Evolutionary conservation across 129 eudicot genomes (phyloP).

Genomic region (Centella asiatica): DNA sequence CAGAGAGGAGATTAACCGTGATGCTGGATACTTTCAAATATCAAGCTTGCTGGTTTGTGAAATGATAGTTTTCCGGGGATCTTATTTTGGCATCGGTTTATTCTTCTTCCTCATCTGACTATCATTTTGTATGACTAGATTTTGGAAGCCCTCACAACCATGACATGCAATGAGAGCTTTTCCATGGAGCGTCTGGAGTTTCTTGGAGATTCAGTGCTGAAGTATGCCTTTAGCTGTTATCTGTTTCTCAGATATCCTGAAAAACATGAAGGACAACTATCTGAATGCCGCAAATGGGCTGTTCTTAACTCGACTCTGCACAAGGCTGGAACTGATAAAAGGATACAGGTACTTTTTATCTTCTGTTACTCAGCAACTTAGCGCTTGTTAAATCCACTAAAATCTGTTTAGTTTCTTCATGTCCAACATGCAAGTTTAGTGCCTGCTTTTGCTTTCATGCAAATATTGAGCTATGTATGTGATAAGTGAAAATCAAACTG

Average conservation of each 20-base stretch:
- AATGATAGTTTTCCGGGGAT: not conserved
- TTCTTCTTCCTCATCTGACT: not conserved
- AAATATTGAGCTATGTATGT: too few species aligned
- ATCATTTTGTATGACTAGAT: slow-evolving; percentile 33
- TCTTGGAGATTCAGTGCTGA: slow-evolving; percentile 93
- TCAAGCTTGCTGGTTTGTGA: slow-evolving; percentile 67
- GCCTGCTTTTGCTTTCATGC: too few species aligned
- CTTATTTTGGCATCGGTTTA: not conserved
- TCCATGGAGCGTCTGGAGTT: slow-evolving; percentile 93
- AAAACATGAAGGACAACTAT: slow-evolving; percentile 71
- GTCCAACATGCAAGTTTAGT: not conserved
- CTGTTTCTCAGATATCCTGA: slow-evolving; percentile 59
- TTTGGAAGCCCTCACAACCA: slow-evolving; percentile 84
- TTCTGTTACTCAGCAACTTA: not conserved
- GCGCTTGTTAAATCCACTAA: not conserved
- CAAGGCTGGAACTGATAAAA: slow-evolving; percentile 45
- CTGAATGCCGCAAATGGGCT: slow-evolving; percentile 37
- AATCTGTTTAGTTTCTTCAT: not conserved
- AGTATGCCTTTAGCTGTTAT: slow-evolving; percentile 70
- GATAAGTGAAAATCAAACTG: too few species aligned
- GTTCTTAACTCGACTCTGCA: slow-evolving; percentile 68
- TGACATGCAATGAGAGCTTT: slow-evolving; percentile 72
- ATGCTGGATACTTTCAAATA: slow-evolving; percentile 28
- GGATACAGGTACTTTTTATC: slow-evolving; percentile 49
- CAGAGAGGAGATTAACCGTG: slow-evolving; percentile 42